Base-by-base conservation (phyloP, 2,329 filamentous ascomycete genomes). In the Fragosphaeria purpurea region DNA sequence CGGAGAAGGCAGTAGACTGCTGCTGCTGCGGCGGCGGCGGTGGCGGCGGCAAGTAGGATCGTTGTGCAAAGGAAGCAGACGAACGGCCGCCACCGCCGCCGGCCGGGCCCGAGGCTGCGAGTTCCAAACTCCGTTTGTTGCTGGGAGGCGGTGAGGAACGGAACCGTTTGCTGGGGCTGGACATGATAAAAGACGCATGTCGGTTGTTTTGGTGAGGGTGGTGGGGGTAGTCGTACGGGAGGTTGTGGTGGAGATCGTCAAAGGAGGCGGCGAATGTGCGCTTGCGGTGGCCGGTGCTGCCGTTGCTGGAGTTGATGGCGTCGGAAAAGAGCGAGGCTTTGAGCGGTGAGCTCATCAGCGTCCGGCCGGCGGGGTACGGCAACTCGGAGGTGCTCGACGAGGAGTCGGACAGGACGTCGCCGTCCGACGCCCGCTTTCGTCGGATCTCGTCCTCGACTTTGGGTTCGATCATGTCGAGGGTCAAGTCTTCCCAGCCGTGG, bases 401-500 rank as follows among this genome's bases (percentile, higher is more conserved):
- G 32, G 88, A 89, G 69, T 95, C 88, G 57, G 88, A 95, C 55
- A 88, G 75, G 56, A 85, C 79, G 61, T 94, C 88, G 62, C 82
- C 84, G 44, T 81, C 77, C 57, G 73, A 73, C 50, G 83, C 74
- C 60, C 85, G 79, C 69, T 84, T 86, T 59, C 83, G 78, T 69
- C 85, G 80, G 64, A 90, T 75, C 68, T 91, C 80, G 63, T 89
- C 80, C 63, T 91, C 85, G 56, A 91, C 73, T 65, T 84, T 86
- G 47, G 88, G 88, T 69, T 95, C 88, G 69, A 95, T 88, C 55
- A 76, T 83, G 65, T 89, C 87, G 62, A 94, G 80, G 56, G 85
- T 87, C 65, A 95, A 78, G 67, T 93, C 87, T 69, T 96, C 86
- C 83, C 89, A 94, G 65, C 90, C 90, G 71, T 95, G 86, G 70